Percentiles rank a stretch among this genome's conserved stretches.
Evolutionary conservation across 2,329 filamentous ascomycete genomes (phyloP).

Genomic region (Tricladium varicosporioides): DNA sequence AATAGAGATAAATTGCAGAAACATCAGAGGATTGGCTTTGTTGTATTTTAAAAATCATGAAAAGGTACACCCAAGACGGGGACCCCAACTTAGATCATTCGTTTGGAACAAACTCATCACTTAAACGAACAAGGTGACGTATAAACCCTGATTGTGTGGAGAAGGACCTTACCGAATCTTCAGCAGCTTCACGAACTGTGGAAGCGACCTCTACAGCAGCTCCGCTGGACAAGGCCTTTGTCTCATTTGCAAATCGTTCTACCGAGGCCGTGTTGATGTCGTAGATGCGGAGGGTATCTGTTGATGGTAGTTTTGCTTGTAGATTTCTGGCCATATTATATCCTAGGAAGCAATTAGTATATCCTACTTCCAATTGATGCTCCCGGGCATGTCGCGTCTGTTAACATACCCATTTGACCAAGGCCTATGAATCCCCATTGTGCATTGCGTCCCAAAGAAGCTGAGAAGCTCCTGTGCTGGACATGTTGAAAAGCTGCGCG

Average conservation of each 20-base stretch:
- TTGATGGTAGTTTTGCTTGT: slow-evolving; percentile 60
- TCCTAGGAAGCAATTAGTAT: slow-evolving; percentile 42
- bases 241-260: slow-evolving; percentile 53
- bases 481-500: slow-evolving; percentile 21
- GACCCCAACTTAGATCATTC: slow-evolving; percentile 74
- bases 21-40: slow-evolving; percentile 75
- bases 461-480: slow-evolving; percentile 43
- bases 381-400: slow-evolving; percentile 12
- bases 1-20: slow-evolving; percentile 12
- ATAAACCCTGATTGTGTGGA: slow-evolving; percentile 1
- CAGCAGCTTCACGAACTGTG: slow-evolving; percentile 59
- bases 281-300: slow-evolving; percentile 62
- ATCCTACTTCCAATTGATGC: slow-evolving; percentile 4
- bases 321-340: slow-evolving; percentile 74
- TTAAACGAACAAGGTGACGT: slow-evolving; percentile 8
- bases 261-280: slow-evolving; percentile 61
- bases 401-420: slow-evolving; percentile 55
- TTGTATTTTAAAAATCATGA: slow-evolving; percentile 58
- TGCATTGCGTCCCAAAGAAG: slow-evolving; percentile 42
- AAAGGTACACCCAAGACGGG: slow-evolving; percentile 48
- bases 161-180: slow-evolving; percentile 59
- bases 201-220: slow-evolving; percentile 53
- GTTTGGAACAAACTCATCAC: slow-evolving; percentile 54
- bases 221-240: slow-evolving; percentile 36
- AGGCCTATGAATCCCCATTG: slow-evolving; percentile 60